Base-by-base conservation (phyloP, 1,284 basidiomycete genomes). In the Melampsora larici-populina region DNA sequence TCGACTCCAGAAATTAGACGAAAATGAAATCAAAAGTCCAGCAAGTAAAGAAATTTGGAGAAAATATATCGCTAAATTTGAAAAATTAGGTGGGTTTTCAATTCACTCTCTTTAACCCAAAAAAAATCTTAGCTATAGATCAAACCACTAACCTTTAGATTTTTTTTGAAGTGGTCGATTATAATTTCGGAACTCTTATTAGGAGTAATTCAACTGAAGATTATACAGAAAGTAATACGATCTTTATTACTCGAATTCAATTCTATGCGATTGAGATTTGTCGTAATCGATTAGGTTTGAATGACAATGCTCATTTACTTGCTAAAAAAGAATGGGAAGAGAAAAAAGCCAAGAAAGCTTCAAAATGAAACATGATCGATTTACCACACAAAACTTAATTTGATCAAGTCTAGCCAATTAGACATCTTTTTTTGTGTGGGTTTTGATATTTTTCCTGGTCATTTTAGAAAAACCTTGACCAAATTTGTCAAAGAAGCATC, bases 231-330 rank as follows among this genome's bases (percentile, higher is more conserved):
- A 89, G 87, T 71, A 99, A 98, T 86, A 93, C 93, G 17, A 96
- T 97, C 79, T 96, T 99, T 82, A 93, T 85, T 72, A 83, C 83
- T 55, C 82, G 85, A n/a, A 81, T 86, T 21, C 87, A 95, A 87
- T 98, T 97, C 86, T 94, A 94, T 82, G 93, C 92, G 36, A 88
- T 94, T 83, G 94, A 97, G 91, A 97, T 99, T 82, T 89, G 93
- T 26, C 89, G 96, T 79, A 98, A 98, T 86, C 87, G 91, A 78
- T 87, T 94, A 1, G 95, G 94, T 1, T 87, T 98, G 79, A 99
- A 99, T 85, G 92, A 97, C 84, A 86, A 86, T 78, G 90, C 93
- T n/a, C 92, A 94, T 85, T n/a, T 40, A 29, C 40, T 68, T 7
- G 73, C 73, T 49, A 76, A 76, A 26, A 76, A 76, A 26, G 73